phyloP scores from a whole-genome alignment of 1,139 yeast genomes.

The Kodamaea sp. region DNA sequence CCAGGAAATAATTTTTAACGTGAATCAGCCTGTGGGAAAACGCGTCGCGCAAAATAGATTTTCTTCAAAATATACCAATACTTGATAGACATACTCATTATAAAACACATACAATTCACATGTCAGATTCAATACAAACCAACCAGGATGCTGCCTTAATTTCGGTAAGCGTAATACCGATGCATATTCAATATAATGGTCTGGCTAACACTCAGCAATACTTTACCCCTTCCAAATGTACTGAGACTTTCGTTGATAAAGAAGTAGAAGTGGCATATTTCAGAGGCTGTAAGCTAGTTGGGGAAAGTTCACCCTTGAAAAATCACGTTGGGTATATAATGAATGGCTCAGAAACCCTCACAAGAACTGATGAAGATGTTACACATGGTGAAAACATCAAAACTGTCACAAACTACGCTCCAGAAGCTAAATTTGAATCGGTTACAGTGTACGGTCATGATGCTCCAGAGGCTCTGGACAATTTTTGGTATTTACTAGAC shows the following conservation, averaged over 20 bases:
- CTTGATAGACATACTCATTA: too few relatives aligned
- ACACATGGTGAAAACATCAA: constrained; percentile 19
- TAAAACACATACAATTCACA: not conserved
- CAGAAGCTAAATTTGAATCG: constrained; percentile 31
- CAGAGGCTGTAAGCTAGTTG: constrained; percentile 40
- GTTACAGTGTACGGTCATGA: constrained; percentile 42
- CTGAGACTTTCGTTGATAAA: constrained; percentile 14
- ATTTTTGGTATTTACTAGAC: constrained; percentile 32
- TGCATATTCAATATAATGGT: constrained; percentile 38
- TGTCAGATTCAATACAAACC: constrained; percentile 11
- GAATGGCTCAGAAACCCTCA: constrained; percentile 30
- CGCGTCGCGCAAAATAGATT: constrained; percentile 1
- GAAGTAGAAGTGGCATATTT: constrained; percentile 29
- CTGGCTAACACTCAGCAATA: constrained; percentile 35
- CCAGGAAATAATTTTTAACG: not conserved
- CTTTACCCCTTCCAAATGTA: constrained; percentile 34
- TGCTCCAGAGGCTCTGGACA: constrained; percentile 25
- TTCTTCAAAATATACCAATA: not conserved
- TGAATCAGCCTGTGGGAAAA: not conserved
- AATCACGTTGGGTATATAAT: constrained; percentile 29
- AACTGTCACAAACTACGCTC: constrained; percentile 25
- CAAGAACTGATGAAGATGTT: constrained; percentile 10
- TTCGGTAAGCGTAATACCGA: constrained; percentile 35
- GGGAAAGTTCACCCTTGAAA: constrained; percentile 22
- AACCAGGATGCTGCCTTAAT: constrained; percentile 11